Percentiles rank a stretch among this genome's conserved stretches.
phyloP scores from a whole-genome alignment of 169 alveolate genomes.

The Cryptosporidium sp. region DNA sequence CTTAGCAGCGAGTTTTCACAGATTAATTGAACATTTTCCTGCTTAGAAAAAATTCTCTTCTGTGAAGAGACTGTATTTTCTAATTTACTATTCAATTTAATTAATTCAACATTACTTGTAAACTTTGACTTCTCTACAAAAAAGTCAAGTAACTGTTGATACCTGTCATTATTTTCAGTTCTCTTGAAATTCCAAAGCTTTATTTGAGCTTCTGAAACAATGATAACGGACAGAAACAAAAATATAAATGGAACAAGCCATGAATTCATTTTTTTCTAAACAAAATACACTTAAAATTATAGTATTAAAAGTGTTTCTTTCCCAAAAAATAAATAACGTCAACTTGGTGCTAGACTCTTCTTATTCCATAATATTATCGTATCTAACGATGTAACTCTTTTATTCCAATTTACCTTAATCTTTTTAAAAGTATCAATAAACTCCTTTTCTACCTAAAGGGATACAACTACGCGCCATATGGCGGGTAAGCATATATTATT shows the following conservation, averaged over 20 bases:
- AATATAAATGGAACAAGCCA: not conserved
- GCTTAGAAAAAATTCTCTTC: not conserved
- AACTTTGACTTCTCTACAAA: slow-evolving; percentile 7
- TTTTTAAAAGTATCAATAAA: not conserved
- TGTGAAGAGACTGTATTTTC: not conserved
- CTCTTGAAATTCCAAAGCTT: slow-evolving; percentile 24
- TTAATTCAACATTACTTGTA: slow-evolving; percentile 4
- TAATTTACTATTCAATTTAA: slow-evolving; percentile 13
- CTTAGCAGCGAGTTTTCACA: slow-evolving; percentile 52
- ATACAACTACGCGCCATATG: not conserved
- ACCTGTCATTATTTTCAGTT: not conserved
- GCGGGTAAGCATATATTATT: slow-evolving; percentile 1
- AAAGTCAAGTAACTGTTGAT: slow-evolving; percentile 8
- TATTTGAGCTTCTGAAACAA: not conserved
- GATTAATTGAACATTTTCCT: slow-evolving; percentile 4
- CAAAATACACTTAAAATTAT: not conserved
- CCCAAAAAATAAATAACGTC: not conserved
- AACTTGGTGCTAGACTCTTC: not conserved
- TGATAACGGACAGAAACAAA: not conserved
- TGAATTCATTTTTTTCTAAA: slow-evolving; percentile 4
- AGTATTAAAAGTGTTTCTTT: not conserved
- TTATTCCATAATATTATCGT: not conserved
- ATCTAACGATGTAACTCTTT: not conserved
- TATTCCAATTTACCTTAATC: not conserved
- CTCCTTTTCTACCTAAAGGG: not conserved